These are phyloP conservation scores for Plectranthus barbatus DNA, from an alignment of 257 asterid genomes.

Conservation along the genomic window DNA sequence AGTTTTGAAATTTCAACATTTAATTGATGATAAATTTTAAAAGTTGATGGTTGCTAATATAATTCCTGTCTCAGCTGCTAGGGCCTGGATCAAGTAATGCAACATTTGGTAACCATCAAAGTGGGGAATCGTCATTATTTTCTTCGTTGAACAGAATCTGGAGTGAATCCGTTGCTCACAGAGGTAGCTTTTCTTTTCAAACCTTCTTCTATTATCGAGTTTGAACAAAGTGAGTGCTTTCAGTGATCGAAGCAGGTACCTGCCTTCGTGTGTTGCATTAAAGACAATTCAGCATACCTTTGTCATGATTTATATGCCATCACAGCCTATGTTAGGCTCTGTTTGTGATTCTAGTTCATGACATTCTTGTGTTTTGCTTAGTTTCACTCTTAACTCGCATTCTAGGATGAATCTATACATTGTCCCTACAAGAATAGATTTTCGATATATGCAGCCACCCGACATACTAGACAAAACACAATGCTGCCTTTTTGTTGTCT, in stretches of 20 bases:
- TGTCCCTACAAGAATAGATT: not conserved
- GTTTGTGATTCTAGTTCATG: not conserved
- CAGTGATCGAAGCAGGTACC: conserved; percentile 32
- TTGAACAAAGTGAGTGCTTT: conserved; percentile 1
- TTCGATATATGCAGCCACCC: not conserved
- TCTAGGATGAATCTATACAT: not conserved
- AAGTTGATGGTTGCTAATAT: conserved; percentile 7
- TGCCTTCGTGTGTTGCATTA: not conserved
- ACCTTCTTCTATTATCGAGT: not conserved
- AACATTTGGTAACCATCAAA: conserved; percentile 4
- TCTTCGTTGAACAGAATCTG: conserved; percentile 5
- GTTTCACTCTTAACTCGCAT: not conserved
- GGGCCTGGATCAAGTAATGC: conserved; percentile 23
- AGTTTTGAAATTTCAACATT: not conserved
- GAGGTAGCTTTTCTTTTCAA: conserved; percentile 14
- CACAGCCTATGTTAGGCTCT: not conserved
- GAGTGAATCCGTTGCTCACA: conserved; percentile 7
- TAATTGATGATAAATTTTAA: not conserved
- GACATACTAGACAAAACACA: not conserved
- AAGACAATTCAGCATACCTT: not conserved
- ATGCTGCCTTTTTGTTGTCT: not conserved
- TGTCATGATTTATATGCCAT: not conserved
- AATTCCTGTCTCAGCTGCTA: conserved; percentile 25
- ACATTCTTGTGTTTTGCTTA: not conserved
- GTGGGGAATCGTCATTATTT: not conserved